Percentiles rank a stretch among this genome's conserved stretches.
Conservation (phyloP, 129 eudicot species). For the Flaveria ramosissima region DNA sequence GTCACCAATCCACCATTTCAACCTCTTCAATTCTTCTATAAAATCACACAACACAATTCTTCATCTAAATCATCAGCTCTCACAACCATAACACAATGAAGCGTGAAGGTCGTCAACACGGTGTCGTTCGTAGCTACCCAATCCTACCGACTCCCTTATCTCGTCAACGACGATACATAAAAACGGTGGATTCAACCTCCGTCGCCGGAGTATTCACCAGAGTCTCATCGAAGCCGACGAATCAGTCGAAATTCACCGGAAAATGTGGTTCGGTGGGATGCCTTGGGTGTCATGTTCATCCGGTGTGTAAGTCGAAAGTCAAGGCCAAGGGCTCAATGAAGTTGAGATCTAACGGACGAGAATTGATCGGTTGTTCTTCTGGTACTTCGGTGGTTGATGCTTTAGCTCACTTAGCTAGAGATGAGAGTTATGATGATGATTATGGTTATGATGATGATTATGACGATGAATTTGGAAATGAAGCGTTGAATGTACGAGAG, state of each 20-base stretch:
- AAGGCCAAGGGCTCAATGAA: constrained; percentile 65
- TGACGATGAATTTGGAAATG: constrained; percentile 15
- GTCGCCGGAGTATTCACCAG: constrained; percentile 61
- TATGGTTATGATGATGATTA: constrained; percentile 25
- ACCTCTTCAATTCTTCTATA: constrained; percentile 18
- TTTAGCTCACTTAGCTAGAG: constrained; percentile 41
- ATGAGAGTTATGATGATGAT: constrained; percentile 7
- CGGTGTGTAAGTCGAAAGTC: constrained; percentile 58
- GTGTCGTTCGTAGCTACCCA: constrained; percentile 42
- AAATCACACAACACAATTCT: constrained; percentile 16
- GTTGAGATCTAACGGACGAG: constrained; percentile 34
- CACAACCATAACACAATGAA: constrained; percentile 33
- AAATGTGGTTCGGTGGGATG: constrained; percentile 53
- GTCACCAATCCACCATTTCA: constrained; percentile 36
- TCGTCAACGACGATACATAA: constrained; percentile 16
- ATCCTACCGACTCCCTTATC: constrained; percentile 33
- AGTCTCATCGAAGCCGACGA: constrained; percentile 61
- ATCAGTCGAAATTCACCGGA: constrained; percentile 82
- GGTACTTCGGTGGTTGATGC: constrained; percentile 40
- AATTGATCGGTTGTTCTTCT: constrained; percentile 17
- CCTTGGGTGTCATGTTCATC: constrained; percentile 53
- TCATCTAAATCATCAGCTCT: neutral
- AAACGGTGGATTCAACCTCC: constrained; percentile 40
- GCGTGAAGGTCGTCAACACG: constrained; percentile 55
- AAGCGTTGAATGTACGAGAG: constrained; percentile 13